These are phyloP conservation scores for Aspergillus sp. DNA, from an alignment of 2,329 filamentous ascomycete genomes.

Conservation along the genomic window DNA sequence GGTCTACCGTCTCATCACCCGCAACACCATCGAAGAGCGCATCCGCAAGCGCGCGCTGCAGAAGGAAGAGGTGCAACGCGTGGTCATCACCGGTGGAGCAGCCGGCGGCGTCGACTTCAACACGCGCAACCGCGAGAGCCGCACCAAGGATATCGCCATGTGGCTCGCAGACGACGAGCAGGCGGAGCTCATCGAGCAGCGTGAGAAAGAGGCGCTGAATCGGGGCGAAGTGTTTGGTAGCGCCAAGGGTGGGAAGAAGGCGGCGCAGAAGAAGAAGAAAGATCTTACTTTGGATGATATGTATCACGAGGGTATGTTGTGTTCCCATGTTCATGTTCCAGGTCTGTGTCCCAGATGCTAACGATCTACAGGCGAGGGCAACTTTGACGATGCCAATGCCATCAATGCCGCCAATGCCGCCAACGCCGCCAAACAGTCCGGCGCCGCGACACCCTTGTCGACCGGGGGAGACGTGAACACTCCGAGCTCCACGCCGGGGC, in stretches of 20 bases:
- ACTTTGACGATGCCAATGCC: constrained; percentile 72
- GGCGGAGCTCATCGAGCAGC: constrained; percentile 84
- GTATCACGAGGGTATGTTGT: constrained; percentile 89
- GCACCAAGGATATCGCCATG: constrained; percentile 96
- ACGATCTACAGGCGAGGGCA: constrained; percentile 68
- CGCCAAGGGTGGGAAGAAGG: constrained; percentile 54
- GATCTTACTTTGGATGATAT: constrained; percentile 78
- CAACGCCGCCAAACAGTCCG: constrained; percentile 61
- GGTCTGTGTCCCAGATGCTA: constrained; percentile 4
- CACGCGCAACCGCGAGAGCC: constrained; percentile 79
- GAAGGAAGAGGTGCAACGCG: constrained; percentile 96
- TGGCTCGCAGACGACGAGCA: constrained; percentile 98
- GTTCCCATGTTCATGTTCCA: background rate
- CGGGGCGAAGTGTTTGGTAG: constrained; percentile 56
- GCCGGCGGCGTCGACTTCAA: constrained; percentile 90
- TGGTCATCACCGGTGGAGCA: constrained; percentile 84
- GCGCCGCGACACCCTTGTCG: constrained; percentile 72
- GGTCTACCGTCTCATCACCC: constrained; percentile 93
- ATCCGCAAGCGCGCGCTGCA: constrained; percentile 94
- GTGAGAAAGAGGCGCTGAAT: constrained; percentile 74
- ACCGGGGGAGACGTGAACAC: constrained; percentile 41
- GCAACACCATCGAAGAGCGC: constrained; percentile 93
- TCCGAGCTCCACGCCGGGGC: constrained; percentile 28
- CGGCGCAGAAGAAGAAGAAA: constrained; percentile 49
- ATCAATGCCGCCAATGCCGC: too few relatives aligned